Evolutionary conservation across 1,139 yeast genomes (phyloP).

Genomic region (Sugiyamaella japonica): DNA sequence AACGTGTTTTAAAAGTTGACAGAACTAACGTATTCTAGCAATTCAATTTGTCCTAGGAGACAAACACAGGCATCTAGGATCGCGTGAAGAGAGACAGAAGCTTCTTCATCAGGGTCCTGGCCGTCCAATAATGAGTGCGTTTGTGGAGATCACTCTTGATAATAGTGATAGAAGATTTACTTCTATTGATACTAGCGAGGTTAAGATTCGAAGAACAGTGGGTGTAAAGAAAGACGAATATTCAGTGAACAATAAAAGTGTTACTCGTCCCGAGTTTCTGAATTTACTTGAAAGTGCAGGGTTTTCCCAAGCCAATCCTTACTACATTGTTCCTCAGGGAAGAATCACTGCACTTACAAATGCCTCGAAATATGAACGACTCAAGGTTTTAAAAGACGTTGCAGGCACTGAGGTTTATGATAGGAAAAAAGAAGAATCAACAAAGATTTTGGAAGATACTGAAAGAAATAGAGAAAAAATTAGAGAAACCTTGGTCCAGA

Average conservation of each 20-base stretch:
- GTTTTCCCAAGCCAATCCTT: conserved; percentile 85
- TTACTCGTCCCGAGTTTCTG: conserved; percentile 79
- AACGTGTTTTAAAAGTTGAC: too few species aligned
- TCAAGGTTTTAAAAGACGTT: conserved; percentile 79
- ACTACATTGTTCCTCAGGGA: conserved; percentile 97
- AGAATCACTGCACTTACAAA: conserved; percentile 77
- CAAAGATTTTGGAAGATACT: conserved; percentile 75
- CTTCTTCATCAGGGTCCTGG: conserved; percentile 83
- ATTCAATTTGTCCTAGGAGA: conserved; percentile 90
- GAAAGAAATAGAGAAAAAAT: conserved; percentile 69
- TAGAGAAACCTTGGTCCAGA: conserved; percentile 68
- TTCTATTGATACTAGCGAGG: conserved; percentile 60
- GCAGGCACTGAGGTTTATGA: conserved; percentile 96
- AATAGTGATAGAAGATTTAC: conserved; percentile 78
- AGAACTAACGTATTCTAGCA: conserved; percentile 46
- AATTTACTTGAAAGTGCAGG: conserved; percentile 90
- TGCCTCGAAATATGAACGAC: conserved; percentile 80
- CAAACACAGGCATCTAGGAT: conserved; percentile 74
- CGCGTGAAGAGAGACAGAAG: conserved; percentile 87
- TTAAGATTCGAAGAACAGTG: conserved; percentile 79
- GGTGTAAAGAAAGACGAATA: conserved; percentile 88
- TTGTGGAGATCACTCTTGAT: conserved; percentile 85
- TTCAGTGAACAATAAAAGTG: conserved; percentile 73
- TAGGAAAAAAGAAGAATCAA: conserved; percentile 71
- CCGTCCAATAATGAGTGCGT: conserved; percentile 82